Conservation (phyloP, 352 stramenopile species). For the Paralagenidium karlingii region DNA sequence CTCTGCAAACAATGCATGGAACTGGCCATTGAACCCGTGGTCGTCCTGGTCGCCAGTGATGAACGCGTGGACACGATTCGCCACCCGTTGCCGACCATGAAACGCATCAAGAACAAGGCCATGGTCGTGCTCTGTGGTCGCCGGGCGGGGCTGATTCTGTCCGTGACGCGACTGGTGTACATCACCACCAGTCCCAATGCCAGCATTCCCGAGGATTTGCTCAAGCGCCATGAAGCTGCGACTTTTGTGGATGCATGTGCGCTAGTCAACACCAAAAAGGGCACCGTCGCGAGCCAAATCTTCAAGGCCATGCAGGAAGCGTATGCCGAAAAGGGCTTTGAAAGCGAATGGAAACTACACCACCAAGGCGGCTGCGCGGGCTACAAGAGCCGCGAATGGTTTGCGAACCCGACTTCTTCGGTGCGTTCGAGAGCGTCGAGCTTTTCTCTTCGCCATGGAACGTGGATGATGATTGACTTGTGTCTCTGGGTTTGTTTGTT, state of each 20-base stretch:
- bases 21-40: slow-evolving; percentile 34
- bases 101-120: slow-evolving; percentile 52
- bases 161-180: slow-evolving; percentile 53
- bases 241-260: slow-evolving; percentile 57
- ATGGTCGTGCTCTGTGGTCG: slow-evolving; percentile 69
- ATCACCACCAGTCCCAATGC: slow-evolving; percentile 23
- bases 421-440: too few species aligned
- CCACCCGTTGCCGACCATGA: slow-evolving; percentile 54
- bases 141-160: slow-evolving; percentile 42
- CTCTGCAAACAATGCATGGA: slow-evolving; percentile 22
- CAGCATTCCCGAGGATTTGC: slow-evolving; percentile 20
- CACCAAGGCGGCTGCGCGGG: slow-evolving; percentile 51
- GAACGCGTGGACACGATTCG: slow-evolving; percentile 52
- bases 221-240: slow-evolving; percentile 41
- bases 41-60: slow-evolving; percentile 47
- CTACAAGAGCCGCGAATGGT: slow-evolving; percentile 65
- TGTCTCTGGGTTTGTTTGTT: too few species aligned
- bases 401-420: slow-evolving; percentile 25
- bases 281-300: slow-evolving; percentile 21
- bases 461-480: too few species aligned
- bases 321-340: slow-evolving; percentile 38
- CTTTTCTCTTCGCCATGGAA: too few species aligned
- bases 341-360: slow-evolving; percentile 46
- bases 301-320: slow-evolving; percentile 40
- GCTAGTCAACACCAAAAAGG: slow-evolving; percentile 24